Percentiles rank a stretch among this genome's conserved stretches.
phyloP scores from a whole-genome alignment of 768 basidiomycete genomes.

The Cystofilobasidium capitatum region DNA sequence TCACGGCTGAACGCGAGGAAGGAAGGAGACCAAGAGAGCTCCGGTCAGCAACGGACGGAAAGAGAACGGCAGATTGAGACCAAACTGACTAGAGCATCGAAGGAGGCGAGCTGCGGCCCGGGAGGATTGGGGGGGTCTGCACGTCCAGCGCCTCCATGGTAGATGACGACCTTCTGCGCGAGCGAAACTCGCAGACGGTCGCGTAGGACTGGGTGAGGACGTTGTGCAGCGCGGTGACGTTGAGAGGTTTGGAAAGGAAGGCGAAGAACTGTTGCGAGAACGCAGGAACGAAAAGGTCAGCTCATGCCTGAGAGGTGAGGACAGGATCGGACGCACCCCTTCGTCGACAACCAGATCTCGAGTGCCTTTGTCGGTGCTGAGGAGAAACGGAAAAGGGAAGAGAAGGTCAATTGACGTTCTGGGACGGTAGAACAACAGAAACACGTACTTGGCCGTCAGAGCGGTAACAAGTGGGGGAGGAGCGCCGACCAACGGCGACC shows the following conservation, averaged over 20 bases:
- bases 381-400: too few relatives aligned
- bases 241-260: background rate
- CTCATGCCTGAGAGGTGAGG: background rate
- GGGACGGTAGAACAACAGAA: too few relatives aligned
- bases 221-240: background rate
- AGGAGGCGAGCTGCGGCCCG: background rate
- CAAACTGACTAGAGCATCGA: background rate
- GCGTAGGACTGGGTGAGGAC: conserved; percentile 3
- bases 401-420: too few relatives aligned
- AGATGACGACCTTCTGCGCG: background rate
- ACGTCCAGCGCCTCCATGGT: background rate
- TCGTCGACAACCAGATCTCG: background rate
- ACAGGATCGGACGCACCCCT: conserved; percentile 1
- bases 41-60: background rate
- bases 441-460: conserved; percentile 8
- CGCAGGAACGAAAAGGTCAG: background rate
- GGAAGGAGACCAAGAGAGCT: background rate
- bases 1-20: too few relatives aligned
- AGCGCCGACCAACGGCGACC: background rate
- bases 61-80: background rate
- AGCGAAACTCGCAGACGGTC: background rate
- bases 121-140: background rate
- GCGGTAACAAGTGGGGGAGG: conserved; percentile 15
- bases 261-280: background rate
- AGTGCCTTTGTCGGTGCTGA: conserved; percentile 8